A percentile compares a stretch with the other conserved stretches of the same genome.
These are phyloP conservation scores for Plasmodium gallinaceum DNA, from an alignment of 169 alveolate genomes.

Conservation along the genomic window DNA sequence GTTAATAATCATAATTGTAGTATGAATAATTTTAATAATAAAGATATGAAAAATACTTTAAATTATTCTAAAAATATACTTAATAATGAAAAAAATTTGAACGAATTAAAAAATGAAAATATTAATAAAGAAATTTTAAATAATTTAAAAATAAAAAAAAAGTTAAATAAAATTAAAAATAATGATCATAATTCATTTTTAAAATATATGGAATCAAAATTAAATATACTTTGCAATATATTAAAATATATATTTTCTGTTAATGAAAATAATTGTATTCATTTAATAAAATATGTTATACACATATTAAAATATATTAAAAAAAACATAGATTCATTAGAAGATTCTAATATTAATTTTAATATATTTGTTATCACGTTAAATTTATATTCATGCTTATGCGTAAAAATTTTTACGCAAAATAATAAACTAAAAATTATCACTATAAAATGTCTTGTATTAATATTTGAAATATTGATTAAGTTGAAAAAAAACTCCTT, in stretches of 20 bases:
- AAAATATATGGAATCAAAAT: background rate
- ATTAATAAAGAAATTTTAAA: too few relatives aligned
- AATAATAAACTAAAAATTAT: slow-evolving; percentile 23
- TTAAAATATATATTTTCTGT: slow-evolving; percentile 20
- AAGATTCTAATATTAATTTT: slow-evolving; percentile 5
- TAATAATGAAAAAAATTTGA: too few relatives aligned
- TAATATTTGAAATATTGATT: slow-evolving; percentile 43
- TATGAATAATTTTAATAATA: too few relatives aligned
- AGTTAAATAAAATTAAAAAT: background rate
- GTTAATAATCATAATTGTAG: too few relatives aligned
- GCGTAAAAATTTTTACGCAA: slow-evolving; percentile 55
- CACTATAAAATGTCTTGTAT: slow-evolving; percentile 53
- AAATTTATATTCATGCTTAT: slow-evolving; percentile 47
- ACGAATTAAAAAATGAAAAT: too few relatives aligned
- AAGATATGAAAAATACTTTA: too few relatives aligned
- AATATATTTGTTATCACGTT: slow-evolving; percentile 40
- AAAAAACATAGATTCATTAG: slow-evolving; percentile 1
- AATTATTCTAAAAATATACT: too few relatives aligned
- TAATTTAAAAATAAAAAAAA: background rate
- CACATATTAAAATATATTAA: slow-evolving; percentile 12
- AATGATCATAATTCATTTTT: too few relatives aligned
- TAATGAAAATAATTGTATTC: slow-evolving; percentile 39
- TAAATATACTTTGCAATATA: slow-evolving; percentile 11
- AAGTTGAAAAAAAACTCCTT: slow-evolving; percentile 22
- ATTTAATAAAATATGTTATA: slow-evolving; percentile 27